phyloP scores from a whole-genome alignment of 805 yeast species.

The Wickerhamomyces bisporus region DNA sequence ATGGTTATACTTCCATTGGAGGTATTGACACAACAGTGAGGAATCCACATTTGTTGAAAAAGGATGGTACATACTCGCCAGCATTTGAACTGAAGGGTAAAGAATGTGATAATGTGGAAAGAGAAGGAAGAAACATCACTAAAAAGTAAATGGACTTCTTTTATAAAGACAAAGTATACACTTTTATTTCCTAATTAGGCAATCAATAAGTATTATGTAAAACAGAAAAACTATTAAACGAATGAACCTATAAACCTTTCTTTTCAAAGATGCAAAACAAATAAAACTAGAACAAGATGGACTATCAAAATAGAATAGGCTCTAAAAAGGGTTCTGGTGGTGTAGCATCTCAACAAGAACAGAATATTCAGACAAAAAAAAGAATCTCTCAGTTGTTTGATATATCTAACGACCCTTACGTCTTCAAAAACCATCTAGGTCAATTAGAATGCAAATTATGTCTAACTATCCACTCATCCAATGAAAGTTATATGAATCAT shows the following conservation, averaged over 20 bases:
- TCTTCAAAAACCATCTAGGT: conserved; percentile 79
- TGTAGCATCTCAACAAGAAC: conserved; percentile 67
- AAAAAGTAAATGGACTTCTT: background rate
- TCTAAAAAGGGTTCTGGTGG: conserved; percentile 88
- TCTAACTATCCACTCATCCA: conserved; percentile 73
- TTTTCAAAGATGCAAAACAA: background rate
- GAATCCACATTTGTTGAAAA: conserved; percentile 53
- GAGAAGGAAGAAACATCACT: conserved; percentile 31
- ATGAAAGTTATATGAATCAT: conserved; percentile 79
- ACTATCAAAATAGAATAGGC: conserved; percentile 84
- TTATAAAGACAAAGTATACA: too few relatives aligned
- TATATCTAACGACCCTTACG: conserved; percentile 72
- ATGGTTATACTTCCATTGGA: conserved; percentile 88
- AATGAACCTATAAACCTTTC: background rate
- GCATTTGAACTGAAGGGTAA: conserved; percentile 58
- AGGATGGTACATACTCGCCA: conserved; percentile 34
- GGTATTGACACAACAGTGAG: conserved; percentile 64
- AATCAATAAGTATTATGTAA: too few relatives aligned
- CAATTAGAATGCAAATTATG: conserved; percentile 81
- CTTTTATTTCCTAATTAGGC: background rate
- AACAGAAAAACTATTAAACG: too few relatives aligned
- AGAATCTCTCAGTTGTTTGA: conserved; percentile 59
- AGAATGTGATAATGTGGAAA: conserved; percentile 55
- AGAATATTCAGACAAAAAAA: conserved; percentile 62
- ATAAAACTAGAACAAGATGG: conserved; percentile 45